Evolutionary conservation across 805 yeast species (phyloP), one percentile per base, ranked within the genome.

Genomic region (Spathaspora gorwiae): DNA sequence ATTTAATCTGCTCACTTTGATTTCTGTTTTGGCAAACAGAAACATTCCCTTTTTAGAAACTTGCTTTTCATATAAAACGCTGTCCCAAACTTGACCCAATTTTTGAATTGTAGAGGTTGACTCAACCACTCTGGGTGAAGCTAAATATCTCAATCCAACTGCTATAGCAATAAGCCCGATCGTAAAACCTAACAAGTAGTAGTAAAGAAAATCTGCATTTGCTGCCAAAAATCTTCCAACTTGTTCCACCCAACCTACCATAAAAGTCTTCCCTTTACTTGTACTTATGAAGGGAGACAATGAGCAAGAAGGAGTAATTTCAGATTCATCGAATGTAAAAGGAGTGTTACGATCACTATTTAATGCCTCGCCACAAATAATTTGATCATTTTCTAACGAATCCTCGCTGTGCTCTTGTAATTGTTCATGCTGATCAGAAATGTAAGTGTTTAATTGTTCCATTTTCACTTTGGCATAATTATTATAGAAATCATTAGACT

Each of bases 401-500:
- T 19, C 24, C 24, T 19, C 24, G 24, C 5, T 19, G 24, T 19
- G 24, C 24, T 19, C 32, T 29, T 29, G 9, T 3, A 29, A 11
- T 29, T 29, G 32, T 11, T 43, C 42, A 12, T 43, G 39, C 33
- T 47, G 47, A 12, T 37, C 44, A 32, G 36, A 30, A 15, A 54
- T 41, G 36, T 41, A 54, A 29, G 49, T 38, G 33, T 51, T 49
- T 29, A 53, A 50, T 42, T 49, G 51, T 13, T 50, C 51, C 10
- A 52, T 39, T 33, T 44, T 54, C 35, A 39, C 35, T 36, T 49
- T 54, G 29, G 58, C 56, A 39, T 47, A 48, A 42, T 48, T 51
- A 7, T 51, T 42, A 43, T 52, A 60, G 34, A 60, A 53, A 9
- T 54, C 43, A 35, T 50, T 50, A 11, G 63, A 57, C 33, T 44